Evolutionary conservation across 2,329 filamentous ascomycete species (phyloP), one percentile per base, ranked within the genome.

Genomic region (Arthrinium phaeospermum): DNA sequence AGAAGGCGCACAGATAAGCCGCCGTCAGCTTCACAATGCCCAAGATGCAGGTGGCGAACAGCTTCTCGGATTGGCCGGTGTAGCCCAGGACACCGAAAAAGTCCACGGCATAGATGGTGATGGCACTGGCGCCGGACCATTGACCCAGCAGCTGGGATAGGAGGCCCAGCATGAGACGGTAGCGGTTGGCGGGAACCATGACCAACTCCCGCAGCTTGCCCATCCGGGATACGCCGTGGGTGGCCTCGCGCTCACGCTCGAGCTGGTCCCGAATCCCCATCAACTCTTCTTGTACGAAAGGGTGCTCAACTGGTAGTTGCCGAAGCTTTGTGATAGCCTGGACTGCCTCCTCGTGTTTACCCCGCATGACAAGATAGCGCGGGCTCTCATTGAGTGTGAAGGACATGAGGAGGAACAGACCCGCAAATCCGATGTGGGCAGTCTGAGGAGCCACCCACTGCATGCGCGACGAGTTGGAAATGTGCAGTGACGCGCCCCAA

Each of bases 1-100:
- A 89, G 72, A 90, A 82, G 2, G 89, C 88, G 75, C 88, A 90
- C 46, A 86, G 72, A 57, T 89, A 79, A 2, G 86, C 83, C 0
- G 85, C 84, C 22, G 85, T 75, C 71, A 90, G 85, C 72, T 90
- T 91, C 67, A 90, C 83, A 12, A 90, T 84, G 24, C 88, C 89
- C 70, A 90, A 88, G 72, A 91, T 85, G 3, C 85, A 87, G 0
- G 88, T 90, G 1, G 88, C 86, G 71, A 89, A 86, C 1, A 90
- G 83, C 74, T 86, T 79, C 84, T 90, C 87, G 41, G 85, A 85
- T 71, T 85, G 82, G 1, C 88, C 88, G 1, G 83, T 86, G 37
- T 86, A 85, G 10, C 88, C 89, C 68, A 90, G 83, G 74, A 89
- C 82, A 4, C 80, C 83, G 75, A 91, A 90, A 72, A 90, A 87